Evolutionary conservation across 2,329 filamentous ascomycete genomes (phyloP), one percentile per base, ranked within the genome.

Genomic region (Trichoderma breve): DNA sequence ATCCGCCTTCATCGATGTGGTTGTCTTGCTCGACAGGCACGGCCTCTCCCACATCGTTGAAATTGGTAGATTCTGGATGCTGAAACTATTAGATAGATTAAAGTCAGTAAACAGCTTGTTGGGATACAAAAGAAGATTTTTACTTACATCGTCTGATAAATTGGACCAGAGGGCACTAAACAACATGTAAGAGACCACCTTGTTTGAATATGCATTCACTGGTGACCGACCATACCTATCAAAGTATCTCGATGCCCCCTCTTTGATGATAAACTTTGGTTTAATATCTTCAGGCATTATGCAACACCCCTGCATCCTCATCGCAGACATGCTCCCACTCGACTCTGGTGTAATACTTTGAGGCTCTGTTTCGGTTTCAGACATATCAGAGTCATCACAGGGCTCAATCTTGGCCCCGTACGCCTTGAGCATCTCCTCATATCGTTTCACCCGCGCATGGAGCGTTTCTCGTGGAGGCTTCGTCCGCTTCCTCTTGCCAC

Each of bases 361-460:
- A 5, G 4, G 1, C 26, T 69, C 65, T 24, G 28, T 34, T 18
- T 60, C 65, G 1, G 65, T 51, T 12, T 47, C 65, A 18, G 30
- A 69, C 6, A 7, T n/a, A 12, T 61, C 65, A 12, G n/a, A 51
- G 39, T 43, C 53, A 58, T 69, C 55, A 15, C 15, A 47, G 18
- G 65, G 65, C 26, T 69, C 65, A 11, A 69, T 69, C 26, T 60
- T 69, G 28, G 65, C 65, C 1, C 65, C 65, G 2, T 69, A 69
- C 1, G 65, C 28, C 36, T 34, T 69, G 24, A 69, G 65, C 65
- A 69, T 57, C 7, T 60, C 65, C 3, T 69, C 65, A 51, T 69
- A 69, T 47, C 65, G 65, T 32, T 14, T 47, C 55, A 69, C 34
- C 55, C 65, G 32, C 18, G 65, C 65, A 51, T 60, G 65, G 21